Base-by-base conservation (phyloP, 2,329 filamentous ascomycete species). In the Colletotrichum musae region DNA sequence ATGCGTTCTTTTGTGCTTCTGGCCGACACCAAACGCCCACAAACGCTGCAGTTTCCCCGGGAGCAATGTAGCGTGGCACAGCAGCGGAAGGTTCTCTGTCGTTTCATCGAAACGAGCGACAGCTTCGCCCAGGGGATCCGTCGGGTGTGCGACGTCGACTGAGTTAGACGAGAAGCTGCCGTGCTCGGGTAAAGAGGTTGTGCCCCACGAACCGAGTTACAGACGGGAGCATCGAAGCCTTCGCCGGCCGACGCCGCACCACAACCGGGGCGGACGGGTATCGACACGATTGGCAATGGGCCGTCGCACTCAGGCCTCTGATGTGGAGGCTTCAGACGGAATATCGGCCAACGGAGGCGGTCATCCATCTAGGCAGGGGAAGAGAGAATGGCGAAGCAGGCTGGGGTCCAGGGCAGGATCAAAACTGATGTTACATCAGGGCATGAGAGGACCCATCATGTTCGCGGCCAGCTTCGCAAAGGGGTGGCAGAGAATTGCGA, bases 301-400 rank as follows among this genome's bases (percentile, higher is more conserved):
- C 58, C 36, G 59, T 24, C 54, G 39, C 24, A 48, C 39, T 60
- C 48, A 59, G 63, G 36, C 48, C 56, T 53, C 21, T 28, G 41
- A 9, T 21, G 57, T 66, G 48, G 48, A 50, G 63, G 26, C 41
- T 13, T 18, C 48, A 58, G 39, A 54, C 59, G 47, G 58, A 4
- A 68, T n/a, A 58, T 64, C 52, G 64, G 57, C 64, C 45, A 39
- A 58, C 39, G 39, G 59, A 58, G 53, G 47, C 39, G 53, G 28
- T 13, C 28, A 16, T 18, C 18, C 51, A 41, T 24, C 21, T 24
- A 24, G 21, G 21, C 21, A 24, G 21, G 21, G 39, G 58, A 36
- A 47, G 51, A 26, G 15, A 45, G 32, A 12, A 56, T 47, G 45
- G 18, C 24, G 52, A 41, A 53, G 45, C 16, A 18, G 54, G 32